Percentiles rank a stretch among this genome's conserved stretches.
phyloP scores from a whole-genome alignment of 495 filamentous ascomycete genomes.

The Aspergillus nidulans region DNA sequence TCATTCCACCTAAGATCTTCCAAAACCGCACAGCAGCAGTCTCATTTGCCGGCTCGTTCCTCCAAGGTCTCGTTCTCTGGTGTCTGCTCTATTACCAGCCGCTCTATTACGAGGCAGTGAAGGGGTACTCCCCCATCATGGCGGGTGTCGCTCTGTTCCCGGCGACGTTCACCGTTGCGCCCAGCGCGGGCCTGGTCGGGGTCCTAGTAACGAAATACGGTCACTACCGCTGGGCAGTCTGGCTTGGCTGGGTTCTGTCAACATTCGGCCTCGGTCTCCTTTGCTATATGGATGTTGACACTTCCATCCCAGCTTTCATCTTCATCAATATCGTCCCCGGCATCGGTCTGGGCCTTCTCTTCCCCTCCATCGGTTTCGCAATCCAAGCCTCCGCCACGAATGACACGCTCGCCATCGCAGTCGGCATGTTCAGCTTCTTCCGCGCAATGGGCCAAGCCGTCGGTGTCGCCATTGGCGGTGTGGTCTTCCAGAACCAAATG shows the following conservation, averaged over 20 bases:
- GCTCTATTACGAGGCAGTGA: conserved; percentile 51
- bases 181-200: conserved; percentile 48
- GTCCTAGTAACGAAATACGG: conserved; percentile 41
- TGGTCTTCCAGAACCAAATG: conserved; percentile 60
- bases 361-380: conserved; percentile 43
- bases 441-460: conserved; percentile 51
- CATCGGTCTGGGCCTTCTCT: conserved; percentile 48
- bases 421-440: conserved; percentile 52
- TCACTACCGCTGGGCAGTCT: conserved; percentile 47
- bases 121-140: conserved; percentile 42
- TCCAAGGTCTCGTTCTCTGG: conserved; percentile 52
- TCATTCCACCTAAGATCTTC: conserved; percentile 49
- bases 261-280: conserved; percentile 47
- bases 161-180: conserved; percentile 49
- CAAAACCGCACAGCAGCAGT: conserved; percentile 43
- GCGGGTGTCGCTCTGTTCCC: conserved; percentile 45
- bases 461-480: conserved; percentile 55
- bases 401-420: conserved; percentile 43
- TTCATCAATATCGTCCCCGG: conserved; percentile 47
- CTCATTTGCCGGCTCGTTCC: conserved; percentile 38
- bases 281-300: conserved; percentile 41
- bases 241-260: conserved; percentile 48
- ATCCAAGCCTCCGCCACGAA: conserved; percentile 45
- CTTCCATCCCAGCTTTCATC: conserved; percentile 41
- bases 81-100: conserved; percentile 46